phyloP scores from a whole-genome alignment of 2,329 filamentous ascomycete species.

The Stachybotrys echinatus region DNA sequence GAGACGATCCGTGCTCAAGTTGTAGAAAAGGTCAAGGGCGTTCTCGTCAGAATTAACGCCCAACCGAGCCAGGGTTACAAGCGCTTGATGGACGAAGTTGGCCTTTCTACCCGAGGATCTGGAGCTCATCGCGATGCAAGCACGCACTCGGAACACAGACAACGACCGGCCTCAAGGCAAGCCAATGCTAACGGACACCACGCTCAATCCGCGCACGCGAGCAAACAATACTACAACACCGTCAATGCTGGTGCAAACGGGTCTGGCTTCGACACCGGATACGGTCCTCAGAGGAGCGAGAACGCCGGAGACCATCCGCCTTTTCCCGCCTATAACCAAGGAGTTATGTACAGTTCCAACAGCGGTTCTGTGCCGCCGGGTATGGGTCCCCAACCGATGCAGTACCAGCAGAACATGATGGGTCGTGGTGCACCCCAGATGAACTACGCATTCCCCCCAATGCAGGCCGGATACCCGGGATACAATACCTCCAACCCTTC shows the following conservation, averaged over 20 bases:
- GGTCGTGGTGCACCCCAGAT: conserved; percentile 47
- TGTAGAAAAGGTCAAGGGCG: conserved; percentile 85
- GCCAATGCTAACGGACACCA: conserved; percentile 37
- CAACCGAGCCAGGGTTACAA: conserved; percentile 96
- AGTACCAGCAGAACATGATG: conserved; percentile 56
- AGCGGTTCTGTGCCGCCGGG: conserved; percentile 39
- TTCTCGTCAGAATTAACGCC: conserved; percentile 84
- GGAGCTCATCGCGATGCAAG: conserved; percentile 37
- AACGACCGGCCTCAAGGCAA: conserved; percentile 53
- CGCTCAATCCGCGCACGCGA: conserved; percentile 33
- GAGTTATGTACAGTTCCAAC: conserved; percentile 44
- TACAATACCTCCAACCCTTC: conserved; percentile 43
- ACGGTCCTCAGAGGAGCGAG: conserved; percentile 47
- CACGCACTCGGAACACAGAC: conserved; percentile 42
- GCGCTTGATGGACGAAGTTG: conserved; percentile 97
- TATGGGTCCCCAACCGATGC: conserved; percentile 48
- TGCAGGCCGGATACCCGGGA: conserved; percentile 50
- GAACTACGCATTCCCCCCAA: conserved; percentile 50
- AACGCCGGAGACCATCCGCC: conserved; percentile 46
- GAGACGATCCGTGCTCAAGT: conserved; percentile 84
- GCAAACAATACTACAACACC: conserved; percentile 49
- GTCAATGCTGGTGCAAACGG: conserved; percentile 34
- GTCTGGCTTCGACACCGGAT: conserved; percentile 46
- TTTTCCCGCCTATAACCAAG: conserved; percentile 47
- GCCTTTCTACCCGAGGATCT: conserved; percentile 64